A percentile compares a stretch with the other conserved stretches of the same genome.
Evolutionary conservation across 164 flowering plant species (phyloP).

Genomic region (Houttuynia cordata): DNA sequence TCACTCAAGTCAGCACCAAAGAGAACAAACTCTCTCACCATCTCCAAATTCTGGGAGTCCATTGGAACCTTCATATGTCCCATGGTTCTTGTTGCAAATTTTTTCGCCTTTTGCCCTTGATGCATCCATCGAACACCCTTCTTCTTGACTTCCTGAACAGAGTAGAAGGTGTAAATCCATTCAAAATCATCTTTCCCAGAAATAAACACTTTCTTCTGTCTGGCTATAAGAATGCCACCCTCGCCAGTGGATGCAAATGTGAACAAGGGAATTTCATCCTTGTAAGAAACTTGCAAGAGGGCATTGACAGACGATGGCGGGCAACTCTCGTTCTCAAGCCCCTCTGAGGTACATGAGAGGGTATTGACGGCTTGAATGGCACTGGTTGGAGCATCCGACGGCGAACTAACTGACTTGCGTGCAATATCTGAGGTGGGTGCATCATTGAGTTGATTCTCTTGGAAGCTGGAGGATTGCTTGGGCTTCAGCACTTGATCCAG

Average conservation of each 20-base stretch:
- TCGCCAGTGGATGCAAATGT: slow-evolving; percentile 39
- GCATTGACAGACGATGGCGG: slow-evolving; percentile 31
- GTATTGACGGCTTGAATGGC: slow-evolving; percentile 12
- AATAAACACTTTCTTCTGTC: slow-evolving; percentile 20
- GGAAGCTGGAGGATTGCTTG: slow-evolving; percentile 9
- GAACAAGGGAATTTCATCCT: slow-evolving; percentile 52
- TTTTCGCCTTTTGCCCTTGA: slow-evolving; percentile 44
- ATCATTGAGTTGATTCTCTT: slow-evolving; percentile 6
- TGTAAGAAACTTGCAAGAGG: slow-evolving; percentile 35
- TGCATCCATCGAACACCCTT: slow-evolving; percentile 48
- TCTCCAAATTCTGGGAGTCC: slow-evolving; percentile 10
- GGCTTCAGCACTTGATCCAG: slow-evolving; percentile 57
- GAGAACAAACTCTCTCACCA: slow-evolving; percentile 40
- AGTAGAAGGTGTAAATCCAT: slow-evolving; percentile 40
- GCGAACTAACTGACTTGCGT: slow-evolving; percentile 7
- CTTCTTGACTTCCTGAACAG: slow-evolving; percentile 52
- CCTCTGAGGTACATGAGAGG: slow-evolving; percentile 14
- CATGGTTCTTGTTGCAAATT: slow-evolving; percentile 35
- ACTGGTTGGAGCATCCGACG: background rate
- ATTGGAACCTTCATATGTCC: slow-evolving; percentile 58
- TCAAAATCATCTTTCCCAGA: slow-evolving; percentile 28
- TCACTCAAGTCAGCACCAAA: slow-evolving; percentile 28
- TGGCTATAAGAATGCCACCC: slow-evolving; percentile 43
- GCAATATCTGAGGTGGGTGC: slow-evolving; percentile 4
- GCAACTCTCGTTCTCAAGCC: slow-evolving; percentile 12